Base-by-base conservation (phyloP, 2,329 filamentous ascomycete genomes). In the Cladophialophora yegresii region DNA sequence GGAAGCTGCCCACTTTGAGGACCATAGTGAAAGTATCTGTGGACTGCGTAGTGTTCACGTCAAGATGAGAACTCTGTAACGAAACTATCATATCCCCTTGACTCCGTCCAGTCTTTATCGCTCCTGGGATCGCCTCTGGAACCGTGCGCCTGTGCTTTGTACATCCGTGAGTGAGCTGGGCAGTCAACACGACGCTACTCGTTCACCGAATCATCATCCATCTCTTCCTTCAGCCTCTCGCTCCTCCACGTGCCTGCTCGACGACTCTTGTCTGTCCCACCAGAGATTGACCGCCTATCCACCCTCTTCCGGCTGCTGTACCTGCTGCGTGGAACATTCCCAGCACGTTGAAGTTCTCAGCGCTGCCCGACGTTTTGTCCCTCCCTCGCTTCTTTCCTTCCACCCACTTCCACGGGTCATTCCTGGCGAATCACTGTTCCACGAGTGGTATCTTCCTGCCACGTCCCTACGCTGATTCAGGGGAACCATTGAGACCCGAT, bases 401-500 rank as follows among this genome's bases (percentile, higher is more conserved):
- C 60, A 54, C 33, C 56, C 53, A 50, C 54, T 33, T 49, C 51
- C 43, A 51, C 50, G 54, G 58, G 43, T 55, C 43, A 54, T 30
- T 70, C 65, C 61, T 61, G 59, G 65, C 68, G 60, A 70, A 69
- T 69, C 68, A 63, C 66, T 62, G 50, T 64, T 64, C 54, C 69
- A 70, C 69, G 67, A 66, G 51, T 59, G 62, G 58, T 53, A 8
- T 23, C 30, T 63, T 57, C 61, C 67, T 68, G 58, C 53, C 45
- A 60, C 55, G 36, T 49, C 50, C 36, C 28, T 36, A 49, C 47
- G 16, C 36, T 40, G 9, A 53, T 13, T 7, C 47, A 59, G 47
- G 45, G 51, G 57, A 59, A 33, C 28, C 47, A 16, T 59, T 53
- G 57, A 43, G 22, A 74, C 78, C 79, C 77, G 79, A 82, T 82